These are phyloP conservation scores for Xylariaceae sp. DNA, from an alignment of 2,329 filamentous ascomycete species.

Conservation along the genomic window DNA sequence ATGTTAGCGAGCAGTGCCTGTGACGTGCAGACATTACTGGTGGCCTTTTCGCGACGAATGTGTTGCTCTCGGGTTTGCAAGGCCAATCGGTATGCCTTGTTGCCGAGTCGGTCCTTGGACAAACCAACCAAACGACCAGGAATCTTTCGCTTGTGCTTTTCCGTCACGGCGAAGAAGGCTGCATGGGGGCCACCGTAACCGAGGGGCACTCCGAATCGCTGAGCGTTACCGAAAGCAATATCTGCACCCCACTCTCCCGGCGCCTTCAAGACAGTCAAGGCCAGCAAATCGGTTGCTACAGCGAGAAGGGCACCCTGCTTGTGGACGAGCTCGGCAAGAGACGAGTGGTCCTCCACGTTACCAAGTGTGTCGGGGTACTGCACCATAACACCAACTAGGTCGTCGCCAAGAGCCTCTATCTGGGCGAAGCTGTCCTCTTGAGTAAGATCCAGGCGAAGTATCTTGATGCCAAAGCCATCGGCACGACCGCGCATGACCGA, in stretches of 20 bases:
- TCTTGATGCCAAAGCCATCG: slow-evolving; percentile 82
- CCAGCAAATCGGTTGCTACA: slow-evolving; percentile 83
- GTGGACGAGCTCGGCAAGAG: slow-evolving; percentile 72
- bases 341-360: slow-evolving; percentile 68
- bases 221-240: slow-evolving; percentile 88
- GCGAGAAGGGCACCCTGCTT: slow-evolving; percentile 72
- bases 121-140: slow-evolving; percentile 86
- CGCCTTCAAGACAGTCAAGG: slow-evolving; percentile 78
- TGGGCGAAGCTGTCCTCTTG: slow-evolving; percentile 54
- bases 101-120: slow-evolving; percentile 82
- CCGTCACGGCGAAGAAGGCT: slow-evolving; percentile 87
- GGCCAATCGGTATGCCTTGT: slow-evolving; percentile 74
- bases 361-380: slow-evolving; percentile 92
- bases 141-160: slow-evolving; percentile 91
- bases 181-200: slow-evolving; percentile 94
- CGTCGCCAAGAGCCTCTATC: slow-evolving; percentile 69
- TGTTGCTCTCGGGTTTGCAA: slow-evolving; percentile 94
- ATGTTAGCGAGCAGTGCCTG: slow-evolving; percentile 93
- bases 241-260: slow-evolving; percentile 94
- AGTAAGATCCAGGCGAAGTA: slow-evolving; percentile 68
- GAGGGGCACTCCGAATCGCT: slow-evolving; percentile 86
- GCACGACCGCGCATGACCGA: slow-evolving; percentile 79
- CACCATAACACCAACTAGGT: slow-evolving; percentile 83
- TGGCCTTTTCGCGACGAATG: slow-evolving; percentile 92
- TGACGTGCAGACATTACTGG: slow-evolving; percentile 94